Base-by-base conservation (phyloP, 768 basidiomycete genomes). In the Rhodotorula babjevae region DNA sequence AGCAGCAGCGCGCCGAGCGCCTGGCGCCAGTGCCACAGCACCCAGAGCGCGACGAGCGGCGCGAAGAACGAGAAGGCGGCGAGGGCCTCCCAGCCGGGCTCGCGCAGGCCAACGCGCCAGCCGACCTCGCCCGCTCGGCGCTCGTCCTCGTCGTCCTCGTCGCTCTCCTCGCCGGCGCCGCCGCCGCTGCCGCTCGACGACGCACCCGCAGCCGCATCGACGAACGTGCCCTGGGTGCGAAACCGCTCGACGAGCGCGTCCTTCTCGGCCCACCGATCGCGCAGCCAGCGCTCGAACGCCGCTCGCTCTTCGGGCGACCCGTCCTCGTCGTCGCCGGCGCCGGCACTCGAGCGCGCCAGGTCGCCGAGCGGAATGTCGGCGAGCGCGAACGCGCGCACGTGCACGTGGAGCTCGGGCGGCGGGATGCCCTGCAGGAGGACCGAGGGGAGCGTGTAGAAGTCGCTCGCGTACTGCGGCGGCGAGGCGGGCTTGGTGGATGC, bases 331-430 rank as follows among this genome's bases (percentile, higher is more conserved):
- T 86, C 49, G 19, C 23, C 21, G 21, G 19, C 3, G 47, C 21
- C 47, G 5, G 36, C 36, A 9, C 36, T 36, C 36, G 36, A 36
- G 21, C 80, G 79, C 29, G 78, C 75, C 72, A 63, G 70, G 78
- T 63, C 81, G 71, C 65, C 74, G 76, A 67, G 74, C 52, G 42
- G 82, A 80, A 79, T 83, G n/a, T 62, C 57, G 12, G 68, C 82
- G n/a, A 94, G 88, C 72, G 89, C 83, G 79, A 90, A 92, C 75
- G 89, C 82, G 60, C 92, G 87, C 53, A 98, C 80, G 80, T 97
- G 94, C 78, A 96, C 85, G 81, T 94, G 90, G 61, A 98, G 85
- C 16, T 84, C 83, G 0, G 94, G 93, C 2, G 95, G 93, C 7
- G 93, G 86, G 6, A 92, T 83, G 14, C 88, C 85, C 74, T 89